These are phyloP conservation scores for Thermoascus crustaceus DNA, from an alignment of 2,329 filamentous ascomycete species.

Conservation along the genomic window DNA sequence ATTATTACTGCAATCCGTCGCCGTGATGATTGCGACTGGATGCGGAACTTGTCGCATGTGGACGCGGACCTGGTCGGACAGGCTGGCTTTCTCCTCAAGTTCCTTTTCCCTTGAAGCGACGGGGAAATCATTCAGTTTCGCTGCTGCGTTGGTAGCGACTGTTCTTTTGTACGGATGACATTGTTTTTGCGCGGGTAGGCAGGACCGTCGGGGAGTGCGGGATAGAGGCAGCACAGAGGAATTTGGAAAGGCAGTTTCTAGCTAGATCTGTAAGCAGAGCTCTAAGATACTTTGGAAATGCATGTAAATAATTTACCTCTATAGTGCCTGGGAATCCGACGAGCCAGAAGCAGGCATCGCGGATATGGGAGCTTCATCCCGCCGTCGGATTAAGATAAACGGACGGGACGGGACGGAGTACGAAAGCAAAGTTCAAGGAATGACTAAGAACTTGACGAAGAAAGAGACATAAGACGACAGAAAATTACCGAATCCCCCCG, in stretches of 20 bases:
- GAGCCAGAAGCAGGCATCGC: conserved; percentile 13
- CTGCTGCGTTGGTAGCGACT: not conserved
- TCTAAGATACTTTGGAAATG: not conserved
- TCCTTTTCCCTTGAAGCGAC: not conserved
- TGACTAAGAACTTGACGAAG: conserved; percentile 6
- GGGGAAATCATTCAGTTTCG: not conserved
- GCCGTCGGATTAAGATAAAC: too few relatives aligned
- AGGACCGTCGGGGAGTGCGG: too few relatives aligned
- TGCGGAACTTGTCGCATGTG: conserved; percentile 50
- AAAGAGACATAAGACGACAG: conserved; percentile 5
- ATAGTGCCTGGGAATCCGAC: conserved; percentile 7
- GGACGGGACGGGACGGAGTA: conserved; percentile 5
- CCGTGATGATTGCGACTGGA: conserved; percentile 50
- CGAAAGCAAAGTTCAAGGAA: conserved; percentile 9
- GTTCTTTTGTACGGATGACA: too few relatives aligned
- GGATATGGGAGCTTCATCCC: conserved; percentile 25
- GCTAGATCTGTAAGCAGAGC: too few relatives aligned
- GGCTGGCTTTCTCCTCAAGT: conserved; percentile 8
- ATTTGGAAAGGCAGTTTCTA: too few relatives aligned
- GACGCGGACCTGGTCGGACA: conserved; percentile 32
- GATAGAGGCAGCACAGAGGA: too few relatives aligned
- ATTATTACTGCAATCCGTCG: conserved; percentile 28
- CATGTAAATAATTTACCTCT: conserved; percentile 14
- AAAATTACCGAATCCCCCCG: conserved; percentile 6
- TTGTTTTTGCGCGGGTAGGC: too few relatives aligned